phyloP scores from a whole-genome alignment of 805 yeast species.

The Candida peoriensis region DNA sequence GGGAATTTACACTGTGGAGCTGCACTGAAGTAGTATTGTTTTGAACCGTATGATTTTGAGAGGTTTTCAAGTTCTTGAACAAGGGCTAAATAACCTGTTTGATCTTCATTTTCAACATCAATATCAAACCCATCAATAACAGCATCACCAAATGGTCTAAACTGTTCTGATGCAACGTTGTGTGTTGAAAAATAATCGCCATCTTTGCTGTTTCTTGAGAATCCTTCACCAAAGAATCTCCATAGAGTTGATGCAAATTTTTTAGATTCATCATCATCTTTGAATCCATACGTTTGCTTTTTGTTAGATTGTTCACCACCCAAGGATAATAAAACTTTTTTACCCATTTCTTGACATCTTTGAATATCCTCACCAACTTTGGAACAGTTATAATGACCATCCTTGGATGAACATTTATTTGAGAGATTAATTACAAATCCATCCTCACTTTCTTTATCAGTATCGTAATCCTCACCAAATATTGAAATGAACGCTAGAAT shows the following conservation, averaged over 20 bases:
- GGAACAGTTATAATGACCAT: conserved; percentile 37
- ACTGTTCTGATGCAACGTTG: conserved; percentile 21
- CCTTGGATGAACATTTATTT: conserved; percentile 35
- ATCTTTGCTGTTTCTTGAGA: background rate
- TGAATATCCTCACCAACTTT: conserved; percentile 62
- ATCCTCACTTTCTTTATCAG: conserved; percentile 3
- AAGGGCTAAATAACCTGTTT: conserved; percentile 63
- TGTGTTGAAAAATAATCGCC: no score
- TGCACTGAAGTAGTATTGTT: conserved; percentile 58
- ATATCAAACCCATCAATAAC: conserved; percentile 89
- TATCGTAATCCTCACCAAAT: conserved; percentile 14
- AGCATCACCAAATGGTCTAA: conserved; percentile 67
- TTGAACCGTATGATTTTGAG: conserved; percentile 37
- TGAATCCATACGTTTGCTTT: conserved; percentile 69
- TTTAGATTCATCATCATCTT: conserved; percentile 69
- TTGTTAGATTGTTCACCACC: conserved; percentile 63
- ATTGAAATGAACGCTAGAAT: conserved; percentile 54
- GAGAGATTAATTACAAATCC: conserved; percentile 49
- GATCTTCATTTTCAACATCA: conserved; percentile 68
- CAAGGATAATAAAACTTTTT: conserved; percentile 69
- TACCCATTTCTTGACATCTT: conserved; percentile 75
- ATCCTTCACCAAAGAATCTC: conserved; percentile 58
- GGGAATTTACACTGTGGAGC: conserved; percentile 81
- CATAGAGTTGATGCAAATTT: conserved; percentile 53
- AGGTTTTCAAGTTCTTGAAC: conserved; percentile 42